phyloP scores from a whole-genome alignment of 2,329 filamentous ascomycete genomes.

The Juglanconis juglandina region DNA sequence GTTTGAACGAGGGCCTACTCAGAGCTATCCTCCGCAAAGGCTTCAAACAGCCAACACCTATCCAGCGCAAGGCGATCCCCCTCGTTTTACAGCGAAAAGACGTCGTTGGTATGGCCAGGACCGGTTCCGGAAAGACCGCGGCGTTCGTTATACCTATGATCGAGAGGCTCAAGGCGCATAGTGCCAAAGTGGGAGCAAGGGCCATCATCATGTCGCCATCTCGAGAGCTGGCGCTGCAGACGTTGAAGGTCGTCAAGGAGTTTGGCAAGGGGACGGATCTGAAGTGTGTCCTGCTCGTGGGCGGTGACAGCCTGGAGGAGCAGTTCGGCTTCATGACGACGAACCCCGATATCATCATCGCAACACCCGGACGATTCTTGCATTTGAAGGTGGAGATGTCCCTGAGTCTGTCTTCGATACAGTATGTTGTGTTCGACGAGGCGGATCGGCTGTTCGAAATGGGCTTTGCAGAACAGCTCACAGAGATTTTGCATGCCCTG shows the following conservation, averaged over 20 bases:
- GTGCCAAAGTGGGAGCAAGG: constrained; percentile 77
- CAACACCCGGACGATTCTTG: constrained; percentile 91
- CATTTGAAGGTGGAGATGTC: constrained; percentile 97
- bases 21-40: constrained; percentile 92
- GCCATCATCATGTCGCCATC: constrained; percentile 89
- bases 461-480: constrained; percentile 91
- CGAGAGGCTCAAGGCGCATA: constrained; percentile 85
- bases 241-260: constrained; percentile 93
- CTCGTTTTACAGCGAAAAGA: constrained; percentile 85
- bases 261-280: constrained; percentile 86
- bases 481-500: constrained; percentile 86
- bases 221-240: constrained; percentile 90
- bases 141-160: constrained; percentile 99
- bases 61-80: constrained; percentile 95
- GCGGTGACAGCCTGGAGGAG: constrained; percentile 92
- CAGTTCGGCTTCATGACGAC: constrained; percentile 90
- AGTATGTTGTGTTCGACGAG: constrained; percentile 96
- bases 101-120: constrained; percentile 98
- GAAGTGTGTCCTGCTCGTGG: constrained; percentile 84
- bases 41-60: constrained; percentile 93
- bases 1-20: constrained; percentile 75
- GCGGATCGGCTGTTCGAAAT: constrained; percentile 97
- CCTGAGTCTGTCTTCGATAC: constrained; percentile 82
- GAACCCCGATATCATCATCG: constrained; percentile 96
- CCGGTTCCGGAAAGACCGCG: constrained; percentile 97